These are phyloP conservation scores for Glarea lozoyensis DNA, from an alignment of 495 filamentous ascomycete genomes.

Conservation along the genomic window DNA sequence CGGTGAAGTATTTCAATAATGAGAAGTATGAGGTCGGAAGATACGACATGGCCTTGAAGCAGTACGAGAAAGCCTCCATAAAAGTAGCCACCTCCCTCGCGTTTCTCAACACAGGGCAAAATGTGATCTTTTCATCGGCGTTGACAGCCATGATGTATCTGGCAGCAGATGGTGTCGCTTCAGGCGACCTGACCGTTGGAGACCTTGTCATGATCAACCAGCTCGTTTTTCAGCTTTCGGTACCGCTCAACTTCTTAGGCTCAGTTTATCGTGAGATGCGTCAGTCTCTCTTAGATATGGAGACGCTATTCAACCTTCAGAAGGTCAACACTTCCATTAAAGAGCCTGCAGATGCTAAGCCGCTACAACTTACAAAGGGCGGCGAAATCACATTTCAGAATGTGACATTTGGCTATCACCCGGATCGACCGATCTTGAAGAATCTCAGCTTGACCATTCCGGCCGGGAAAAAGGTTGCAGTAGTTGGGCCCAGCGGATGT, in stretches of 20 bases:
- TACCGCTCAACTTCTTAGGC: slow-evolving; percentile 92
- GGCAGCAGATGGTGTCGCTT: slow-evolving; percentile 78
- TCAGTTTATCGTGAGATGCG: slow-evolving; percentile 92
- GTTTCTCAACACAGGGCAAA: slow-evolving; percentile 95
- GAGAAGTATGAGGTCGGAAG: slow-evolving; percentile 86
- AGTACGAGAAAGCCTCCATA: slow-evolving; percentile 90
- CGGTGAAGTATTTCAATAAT: slow-evolving; percentile 99
- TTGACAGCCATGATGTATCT: slow-evolving; percentile 98
- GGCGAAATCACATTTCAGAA: slow-evolving; percentile 93
- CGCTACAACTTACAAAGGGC: slow-evolving; percentile 60
- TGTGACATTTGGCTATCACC: slow-evolving; percentile 87
- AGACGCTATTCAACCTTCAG: slow-evolving; percentile 97
- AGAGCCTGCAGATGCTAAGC: slow-evolving; percentile 62
- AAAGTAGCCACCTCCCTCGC: slow-evolving; percentile 91
- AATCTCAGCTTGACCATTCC: slow-evolving; percentile 84
- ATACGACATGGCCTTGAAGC: slow-evolving; percentile 78
- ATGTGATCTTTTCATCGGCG: slow-evolving; percentile 91
- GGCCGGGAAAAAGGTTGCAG: slow-evolving; percentile 88
- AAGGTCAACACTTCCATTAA: slow-evolving; percentile 89
- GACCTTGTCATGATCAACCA: slow-evolving; percentile 98
- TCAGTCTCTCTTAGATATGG: slow-evolving; percentile 94
- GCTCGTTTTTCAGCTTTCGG: slow-evolving; percentile 93
- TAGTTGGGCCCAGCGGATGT: slow-evolving; percentile 92
- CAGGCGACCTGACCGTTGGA: slow-evolving; percentile 77
- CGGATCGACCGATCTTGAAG: slow-evolving; percentile 77